These are phyloP conservation scores for Rhizopogon vinicolor DNA, from an alignment of 768 basidiomycete species.

Conservation along the genomic window DNA sequence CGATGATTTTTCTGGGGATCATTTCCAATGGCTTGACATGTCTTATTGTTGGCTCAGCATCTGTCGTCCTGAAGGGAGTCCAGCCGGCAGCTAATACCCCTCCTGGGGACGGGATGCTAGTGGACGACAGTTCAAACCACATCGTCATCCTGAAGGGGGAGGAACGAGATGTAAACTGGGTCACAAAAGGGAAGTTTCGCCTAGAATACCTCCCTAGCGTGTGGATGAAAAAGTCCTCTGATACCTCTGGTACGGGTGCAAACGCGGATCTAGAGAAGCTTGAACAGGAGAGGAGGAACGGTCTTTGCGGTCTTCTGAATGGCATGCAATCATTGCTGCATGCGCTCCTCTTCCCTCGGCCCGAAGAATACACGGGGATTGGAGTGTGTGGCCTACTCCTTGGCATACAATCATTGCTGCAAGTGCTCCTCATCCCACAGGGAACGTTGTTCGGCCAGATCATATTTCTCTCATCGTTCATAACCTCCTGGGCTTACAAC, in stretches of 20 bases:
- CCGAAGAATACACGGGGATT: background rate
- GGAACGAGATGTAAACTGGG: conserved; percentile 21
- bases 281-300: no score
- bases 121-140: conserved; percentile 6
- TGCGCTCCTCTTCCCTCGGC: no score
- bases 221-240: background rate
- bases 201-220: conserved; percentile 15
- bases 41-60: conserved; percentile 20
- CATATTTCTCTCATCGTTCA: conserved; percentile 14
- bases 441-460: conserved; percentile 15
- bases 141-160: conserved; percentile 23
- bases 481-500: conserved; percentile 17
- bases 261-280: background rate
- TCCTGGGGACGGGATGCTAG: conserved; percentile 26
- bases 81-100: conserved; percentile 20
- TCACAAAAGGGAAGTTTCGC: conserved; percentile 28
- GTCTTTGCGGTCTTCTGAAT: no score
- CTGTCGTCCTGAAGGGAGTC: conserved; percentile 16
- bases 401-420: conserved; percentile 11
- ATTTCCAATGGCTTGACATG: conserved; percentile 26
- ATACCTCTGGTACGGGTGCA: no score
- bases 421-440: conserved; percentile 17
- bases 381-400: conserved; percentile 13
- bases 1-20: conserved; percentile 27
- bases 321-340: no score